A percentile compares a stretch with the other conserved stretches of the same genome.
Evolutionary conservation across 805 yeast genomes (phyloP).

Genomic region (Yarrowia bubula): DNA sequence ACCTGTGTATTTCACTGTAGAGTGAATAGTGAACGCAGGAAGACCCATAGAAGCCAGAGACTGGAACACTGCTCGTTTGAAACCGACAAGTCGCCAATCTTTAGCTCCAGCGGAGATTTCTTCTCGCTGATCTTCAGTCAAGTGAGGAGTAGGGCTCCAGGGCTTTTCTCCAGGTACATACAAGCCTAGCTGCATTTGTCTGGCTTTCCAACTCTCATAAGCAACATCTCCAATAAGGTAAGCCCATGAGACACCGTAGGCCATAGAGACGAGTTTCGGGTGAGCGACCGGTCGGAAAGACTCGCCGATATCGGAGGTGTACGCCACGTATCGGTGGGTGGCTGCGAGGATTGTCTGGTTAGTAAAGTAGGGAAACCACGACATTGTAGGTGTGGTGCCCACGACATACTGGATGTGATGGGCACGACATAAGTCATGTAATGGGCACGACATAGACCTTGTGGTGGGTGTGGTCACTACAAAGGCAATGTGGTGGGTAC

Average conservation of each 20-base stretch:
- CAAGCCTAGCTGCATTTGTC: slow-evolving; percentile 60
- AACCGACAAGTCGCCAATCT: slow-evolving; percentile 64
- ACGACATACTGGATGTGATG: no score
- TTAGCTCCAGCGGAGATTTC: slow-evolving; percentile 46
- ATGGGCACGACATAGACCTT: no score
- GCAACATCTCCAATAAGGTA: slow-evolving; percentile 74
- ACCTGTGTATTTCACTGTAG: slow-evolving; percentile 67
- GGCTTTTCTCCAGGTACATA: slow-evolving; percentile 61
- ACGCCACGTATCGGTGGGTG: slow-evolving; percentile 79
- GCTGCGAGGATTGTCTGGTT: slow-evolving; percentile 51
- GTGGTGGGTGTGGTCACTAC: no score
- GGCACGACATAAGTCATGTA: no score
- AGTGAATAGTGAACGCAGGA: slow-evolving; percentile 83
- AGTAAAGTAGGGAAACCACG: neutral
- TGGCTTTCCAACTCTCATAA: slow-evolving; percentile 62
- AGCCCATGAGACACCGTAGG: slow-evolving; percentile 75
- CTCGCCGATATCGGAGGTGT: slow-evolving; percentile 84
- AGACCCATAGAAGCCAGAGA: slow-evolving; percentile 81
- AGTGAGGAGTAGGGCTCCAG: slow-evolving; percentile 56
- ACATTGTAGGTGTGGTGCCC: no score
- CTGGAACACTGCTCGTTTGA: slow-evolving; percentile 78
- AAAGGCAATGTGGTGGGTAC: no score
- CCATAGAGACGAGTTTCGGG: slow-evolving; percentile 58
- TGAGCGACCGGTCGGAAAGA: slow-evolving; percentile 80
- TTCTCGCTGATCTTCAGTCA: slow-evolving; percentile 37